These are phyloP conservation scores for Emericellopsis cladophorae DNA, from an alignment of 2,329 filamentous ascomycete species.

Conservation along the genomic window DNA sequence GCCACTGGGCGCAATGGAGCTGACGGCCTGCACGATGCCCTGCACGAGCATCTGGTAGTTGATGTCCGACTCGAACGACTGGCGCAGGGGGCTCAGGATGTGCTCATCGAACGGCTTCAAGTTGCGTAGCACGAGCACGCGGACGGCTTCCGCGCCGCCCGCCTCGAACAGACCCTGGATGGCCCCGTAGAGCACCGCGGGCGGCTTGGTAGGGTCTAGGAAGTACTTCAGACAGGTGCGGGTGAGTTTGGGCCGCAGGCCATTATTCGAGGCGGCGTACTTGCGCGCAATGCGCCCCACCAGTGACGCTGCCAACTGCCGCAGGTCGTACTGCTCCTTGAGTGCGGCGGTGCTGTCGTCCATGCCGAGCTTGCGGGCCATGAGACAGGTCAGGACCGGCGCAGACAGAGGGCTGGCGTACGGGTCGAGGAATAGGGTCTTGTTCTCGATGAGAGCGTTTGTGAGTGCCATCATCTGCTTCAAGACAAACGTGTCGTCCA, in stretches of 20 bases:
- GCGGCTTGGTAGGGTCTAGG: conserved; percentile 71
- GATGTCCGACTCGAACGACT: conserved; percentile 32
- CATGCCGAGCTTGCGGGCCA: conserved; percentile 61
- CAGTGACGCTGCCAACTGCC: conserved; percentile 73
- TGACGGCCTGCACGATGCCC: conserved; percentile 40
- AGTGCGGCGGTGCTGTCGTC: conserved; percentile 37
- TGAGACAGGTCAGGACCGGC: conserved; percentile 80
- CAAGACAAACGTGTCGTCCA: conserved; percentile 81
- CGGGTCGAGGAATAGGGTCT: conserved; percentile 57
- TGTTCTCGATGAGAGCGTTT: conserved; percentile 72
- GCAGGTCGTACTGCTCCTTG: conserved; percentile 62
- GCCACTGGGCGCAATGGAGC: conserved; percentile 24
- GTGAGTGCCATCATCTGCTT: conserved; percentile 88
- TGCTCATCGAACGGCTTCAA: conserved; percentile 39
- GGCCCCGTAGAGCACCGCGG: conserved; percentile 80
- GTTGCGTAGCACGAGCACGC: conserved; percentile 42
- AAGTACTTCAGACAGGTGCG: conserved; percentile 90
- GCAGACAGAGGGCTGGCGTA: conserved; percentile 60
- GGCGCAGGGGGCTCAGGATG: conserved; percentile 39
- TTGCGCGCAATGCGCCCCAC: conserved; percentile 68
- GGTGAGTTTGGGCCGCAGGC: conserved; percentile 77
- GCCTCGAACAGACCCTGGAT: conserved; percentile 68
- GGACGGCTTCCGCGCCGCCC: conserved; percentile 51
- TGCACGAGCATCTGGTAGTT: conserved; percentile 44
- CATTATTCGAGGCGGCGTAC: conserved; percentile 68